A percentile compares a stretch with the other conserved stretches of the same genome.
phyloP scores from a whole-genome alignment of 1,139 yeast species.

The Pichia sp. region DNA sequence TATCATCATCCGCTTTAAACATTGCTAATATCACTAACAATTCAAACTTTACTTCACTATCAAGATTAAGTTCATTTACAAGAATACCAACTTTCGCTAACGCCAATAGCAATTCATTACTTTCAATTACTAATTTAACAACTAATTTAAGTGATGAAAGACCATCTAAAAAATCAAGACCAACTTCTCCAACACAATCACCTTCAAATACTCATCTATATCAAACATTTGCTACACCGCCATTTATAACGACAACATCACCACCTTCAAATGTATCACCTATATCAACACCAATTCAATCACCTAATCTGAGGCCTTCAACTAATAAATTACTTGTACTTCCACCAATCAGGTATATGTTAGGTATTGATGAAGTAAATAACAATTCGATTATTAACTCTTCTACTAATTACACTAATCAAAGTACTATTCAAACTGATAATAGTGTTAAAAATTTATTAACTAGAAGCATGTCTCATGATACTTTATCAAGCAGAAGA shows the following conservation, averaged over 20 bases:
- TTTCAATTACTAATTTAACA: conserved; percentile 24
- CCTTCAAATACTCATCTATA: conserved; percentile 11
- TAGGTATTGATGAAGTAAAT: conserved; percentile 9
- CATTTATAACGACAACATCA: conserved; percentile 27
- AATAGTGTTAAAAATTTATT: conserved; percentile 17
- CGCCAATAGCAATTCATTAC: conserved; percentile 18
- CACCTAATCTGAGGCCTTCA: conserved; percentile 29
- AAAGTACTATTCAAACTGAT: not conserved
- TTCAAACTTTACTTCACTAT: conserved; percentile 1
- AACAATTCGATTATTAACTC: conserved; percentile 15
- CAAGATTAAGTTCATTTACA: conserved; percentile 3
- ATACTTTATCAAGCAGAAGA: conserved; percentile 13
- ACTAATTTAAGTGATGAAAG: conserved; percentile 11
- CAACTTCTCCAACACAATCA: conserved; percentile 53
- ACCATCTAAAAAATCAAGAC: conserved; percentile 54
- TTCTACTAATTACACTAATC: not conserved
- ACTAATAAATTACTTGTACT: not conserved
- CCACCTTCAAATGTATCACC: conserved; percentile 24
- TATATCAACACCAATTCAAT: conserved; percentile 29
- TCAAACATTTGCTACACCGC: conserved; percentile 13
- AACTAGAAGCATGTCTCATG: conserved; percentile 25
- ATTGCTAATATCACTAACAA: not conserved
- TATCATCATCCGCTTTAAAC: conserved; percentile 17
- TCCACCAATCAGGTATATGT: conserved; percentile 26
- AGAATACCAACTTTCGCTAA: not conserved